Evolutionary conservation across 495 filamentous ascomycete species (phyloP).

Genomic region (Margaritispora aquatica): DNA sequence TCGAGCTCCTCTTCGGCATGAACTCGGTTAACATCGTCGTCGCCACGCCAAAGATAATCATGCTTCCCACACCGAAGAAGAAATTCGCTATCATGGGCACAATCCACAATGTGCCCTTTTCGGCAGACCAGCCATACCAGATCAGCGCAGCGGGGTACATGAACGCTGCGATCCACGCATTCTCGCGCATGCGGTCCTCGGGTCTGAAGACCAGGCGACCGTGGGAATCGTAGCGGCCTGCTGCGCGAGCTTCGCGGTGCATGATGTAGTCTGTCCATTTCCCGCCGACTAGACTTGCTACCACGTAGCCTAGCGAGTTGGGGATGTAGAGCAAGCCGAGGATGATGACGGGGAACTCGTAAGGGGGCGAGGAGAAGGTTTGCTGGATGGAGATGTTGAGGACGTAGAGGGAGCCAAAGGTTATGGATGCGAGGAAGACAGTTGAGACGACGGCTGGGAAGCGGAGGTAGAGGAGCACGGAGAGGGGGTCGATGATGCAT

Average conservation of each 20-base stretch:
- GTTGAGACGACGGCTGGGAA: conserved; percentile 75
- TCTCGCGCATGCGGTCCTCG: conserved; percentile 87
- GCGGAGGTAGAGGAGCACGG: conserved; percentile 69
- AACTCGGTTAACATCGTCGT: conserved; percentile 90
- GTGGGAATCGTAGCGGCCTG: conserved; percentile 61
- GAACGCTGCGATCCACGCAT: conserved; percentile 75
- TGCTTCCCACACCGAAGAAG: conserved; percentile 80
- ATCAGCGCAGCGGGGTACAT: conserved; percentile 66
- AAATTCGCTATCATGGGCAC: conserved; percentile 68
- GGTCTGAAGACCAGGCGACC: conserved; percentile 67
- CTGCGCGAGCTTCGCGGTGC: conserved; percentile 69
- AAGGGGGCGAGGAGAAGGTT: conserved; percentile 76
- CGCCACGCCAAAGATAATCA: conserved; percentile 77
- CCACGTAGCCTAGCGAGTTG: conserved; percentile 69
- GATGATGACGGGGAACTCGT: conserved; percentile 66
- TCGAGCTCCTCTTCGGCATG: conserved; percentile 67
- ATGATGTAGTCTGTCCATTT: conserved; percentile 89
- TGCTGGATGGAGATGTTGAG: conserved; percentile 81
- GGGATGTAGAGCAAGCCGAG: conserved; percentile 82
- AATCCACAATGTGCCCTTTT: conserved; percentile 36
- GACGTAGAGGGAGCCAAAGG: conserved; percentile 77
- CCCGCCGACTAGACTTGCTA: conserved; percentile 68
- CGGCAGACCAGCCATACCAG: conserved; percentile 52
- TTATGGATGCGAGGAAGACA: conserved; percentile 76
- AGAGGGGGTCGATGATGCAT: conserved; percentile 72